These are phyloP conservation scores for Aspergillus bridgeri DNA, from an alignment of 495 filamentous ascomycete genomes.

Conservation along the genomic window DNA sequence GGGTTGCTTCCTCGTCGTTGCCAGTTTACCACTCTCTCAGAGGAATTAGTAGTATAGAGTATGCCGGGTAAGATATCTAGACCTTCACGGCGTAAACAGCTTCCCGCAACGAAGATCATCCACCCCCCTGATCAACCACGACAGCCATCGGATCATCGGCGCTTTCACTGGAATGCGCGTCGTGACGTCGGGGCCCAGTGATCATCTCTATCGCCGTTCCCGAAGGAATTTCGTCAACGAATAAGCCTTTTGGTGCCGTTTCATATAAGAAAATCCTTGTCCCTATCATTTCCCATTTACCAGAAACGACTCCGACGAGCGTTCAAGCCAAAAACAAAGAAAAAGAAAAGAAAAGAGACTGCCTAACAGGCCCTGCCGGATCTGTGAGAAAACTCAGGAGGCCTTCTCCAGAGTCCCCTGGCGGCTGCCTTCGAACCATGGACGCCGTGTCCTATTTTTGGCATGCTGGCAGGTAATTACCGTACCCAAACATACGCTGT, in stretches of 20 bases:
- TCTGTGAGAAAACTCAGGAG: neutral
- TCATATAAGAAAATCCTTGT: neutral
- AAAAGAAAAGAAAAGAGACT: neutral
- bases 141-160: slow-evolving; percentile 1
- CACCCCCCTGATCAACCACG: slow-evolving; percentile 11
- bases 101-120: neutral
- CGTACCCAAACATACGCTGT: neutral
- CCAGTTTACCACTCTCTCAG: no score
- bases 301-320: neutral
- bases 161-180: slow-evolving; percentile 11
- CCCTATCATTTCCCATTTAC: neutral
- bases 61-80: neutral
- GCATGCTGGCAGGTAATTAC: neutral
- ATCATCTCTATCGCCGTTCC: slow-evolving; percentile 10
- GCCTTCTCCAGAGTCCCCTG: neutral
- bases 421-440: slow-evolving; percentile 1
- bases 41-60: no score
- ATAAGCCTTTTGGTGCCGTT: slow-evolving; percentile 1
- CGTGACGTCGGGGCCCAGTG: slow-evolving; percentile 9
- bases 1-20: neutral
- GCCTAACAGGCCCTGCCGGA: neutral
- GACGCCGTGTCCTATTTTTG: slow-evolving; percentile 6
- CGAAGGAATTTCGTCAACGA: slow-evolving; percentile 1
- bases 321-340: neutral
- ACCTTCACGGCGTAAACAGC: neutral